These are phyloP conservation scores for Cryptosporidium meleagridis DNA, from an alignment of 169 alveolate genomes.

Conservation along the genomic window DNA sequence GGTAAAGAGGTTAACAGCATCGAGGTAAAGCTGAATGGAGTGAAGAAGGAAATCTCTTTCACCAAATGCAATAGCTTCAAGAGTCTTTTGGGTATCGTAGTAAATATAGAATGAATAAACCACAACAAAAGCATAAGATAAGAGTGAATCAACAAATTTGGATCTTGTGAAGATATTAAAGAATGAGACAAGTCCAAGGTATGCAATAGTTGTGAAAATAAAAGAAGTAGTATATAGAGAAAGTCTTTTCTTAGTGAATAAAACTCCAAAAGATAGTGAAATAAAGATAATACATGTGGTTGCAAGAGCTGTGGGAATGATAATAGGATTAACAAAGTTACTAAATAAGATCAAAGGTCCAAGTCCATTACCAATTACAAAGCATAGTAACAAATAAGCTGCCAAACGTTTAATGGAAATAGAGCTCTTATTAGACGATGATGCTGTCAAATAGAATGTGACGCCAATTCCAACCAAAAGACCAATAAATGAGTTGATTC, in stretches of 20 bases:
- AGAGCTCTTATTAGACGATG: constrained; percentile 3
- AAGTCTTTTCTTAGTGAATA: constrained; percentile 60
- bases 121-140: constrained; percentile 58
- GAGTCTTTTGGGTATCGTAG: constrained; percentile 68
- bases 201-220: constrained; percentile 52
- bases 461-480: constrained; percentile 27
- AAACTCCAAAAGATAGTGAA: constrained; percentile 44
- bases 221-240: constrained; percentile 32
- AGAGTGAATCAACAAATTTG: constrained; percentile 30
- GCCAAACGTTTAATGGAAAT: constrained; percentile 25
- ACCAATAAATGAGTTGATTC: constrained; percentile 20
- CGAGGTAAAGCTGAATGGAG: constrained; percentile 56
- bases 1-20: constrained; percentile 46
- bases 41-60: constrained; percentile 68
- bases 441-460: constrained; percentile 31
- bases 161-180: constrained; percentile 59
- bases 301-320: constrained; percentile 59
- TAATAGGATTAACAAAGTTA: constrained; percentile 42
- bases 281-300: constrained; percentile 51
- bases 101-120: constrained; percentile 52
- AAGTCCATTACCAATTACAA: constrained; percentile 50
- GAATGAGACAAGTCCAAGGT: constrained; percentile 63
- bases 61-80: constrained; percentile 47
- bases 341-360: constrained; percentile 64
- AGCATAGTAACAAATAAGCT: constrained; percentile 40